Base-by-base conservation (phyloP, 176 grass and related monocot genomes). In the Poa pratensis region DNA sequence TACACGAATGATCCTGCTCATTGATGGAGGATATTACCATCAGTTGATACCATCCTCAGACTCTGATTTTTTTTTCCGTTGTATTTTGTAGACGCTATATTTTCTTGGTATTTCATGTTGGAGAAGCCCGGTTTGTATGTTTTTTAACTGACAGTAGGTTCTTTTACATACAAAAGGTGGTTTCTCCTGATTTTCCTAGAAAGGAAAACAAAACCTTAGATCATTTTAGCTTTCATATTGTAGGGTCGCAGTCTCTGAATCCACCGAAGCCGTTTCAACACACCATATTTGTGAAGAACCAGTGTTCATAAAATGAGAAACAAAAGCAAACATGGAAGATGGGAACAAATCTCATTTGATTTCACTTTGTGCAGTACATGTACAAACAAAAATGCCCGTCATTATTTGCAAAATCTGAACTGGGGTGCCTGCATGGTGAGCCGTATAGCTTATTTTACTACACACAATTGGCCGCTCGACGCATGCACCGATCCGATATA, bases 341-440 rank as follows among this genome's bases (percentile, higher is more conserved):
- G 3, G 7, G 23, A 73, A 17, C 0, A 0, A 64, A 50, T 18
- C 43, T 73, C 3, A 18, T 23, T 22, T 48, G 51, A 45, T 43
- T 72, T 49, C 45, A 72, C 86, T 84, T 54, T 54, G 55, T 82
- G 58, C 73, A 79, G n/a, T 81, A 74, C 75, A 83, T 83, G 10
- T 78, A 80, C 46, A 78, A 46, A 32, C 34, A 82, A 54, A 86
- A 54, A 69, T 69, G 70, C 3, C 55, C 3, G 14, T 55, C 14
- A 37, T 78, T 78, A 82, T 82, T 86, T 64, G 54, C 52, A 82
- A 75, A 75, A 40, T 53, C 83, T 39, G 19, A 39, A 57, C 68
- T 59, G 18, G n/a, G 45, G 6, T 13, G 27, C 19, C 3, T 18
- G 37, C 15, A 67, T 88, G 63, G 52, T 74, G 77, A 85, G 82